Evolutionary conservation across 1,139 yeast genomes (phyloP).

Genomic region (Lizanozyma gosingica): DNA sequence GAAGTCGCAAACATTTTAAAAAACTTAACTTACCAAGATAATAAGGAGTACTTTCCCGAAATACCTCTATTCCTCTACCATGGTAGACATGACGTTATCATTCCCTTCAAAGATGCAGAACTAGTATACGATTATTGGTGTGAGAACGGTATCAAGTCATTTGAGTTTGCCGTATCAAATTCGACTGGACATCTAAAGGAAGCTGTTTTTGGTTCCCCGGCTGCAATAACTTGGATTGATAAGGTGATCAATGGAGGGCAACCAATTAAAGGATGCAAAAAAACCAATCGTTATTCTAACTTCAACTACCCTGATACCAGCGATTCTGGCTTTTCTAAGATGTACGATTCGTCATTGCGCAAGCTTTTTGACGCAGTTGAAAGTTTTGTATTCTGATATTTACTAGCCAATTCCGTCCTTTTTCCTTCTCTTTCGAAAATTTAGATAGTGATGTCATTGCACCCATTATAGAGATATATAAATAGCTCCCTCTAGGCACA

Average conservation of each 20-base stretch:
- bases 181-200: constrained; percentile 22
- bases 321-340: background rate
- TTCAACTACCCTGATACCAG: constrained; percentile 15
- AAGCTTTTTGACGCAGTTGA: background rate
- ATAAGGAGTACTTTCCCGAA: constrained; percentile 14
- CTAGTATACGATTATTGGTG: constrained; percentile 25
- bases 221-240: constrained; percentile 19
- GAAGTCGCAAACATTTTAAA: constrained; percentile 9
- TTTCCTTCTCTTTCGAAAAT: too few relatives aligned
- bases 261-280: constrained; percentile 21
- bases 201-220: constrained; percentile 19
- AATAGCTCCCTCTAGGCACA: too few relatives aligned
- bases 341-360: background rate
- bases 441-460: too few relatives aligned
- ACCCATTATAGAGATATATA: too few relatives aligned
- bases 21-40: constrained; percentile 16
- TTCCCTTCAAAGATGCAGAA: constrained; percentile 17
- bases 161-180: constrained; percentile 19
- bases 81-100: constrained; percentile 20
- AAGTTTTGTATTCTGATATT: background rate
- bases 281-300: constrained; percentile 15
- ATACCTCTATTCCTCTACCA: constrained; percentile 28
- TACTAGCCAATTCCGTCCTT: too few relatives aligned
- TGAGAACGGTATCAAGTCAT: constrained; percentile 19
- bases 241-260: constrained; percentile 9